Base-by-base conservation (phyloP, 106 monocot genomes). In the Allium sativum region DNA sequence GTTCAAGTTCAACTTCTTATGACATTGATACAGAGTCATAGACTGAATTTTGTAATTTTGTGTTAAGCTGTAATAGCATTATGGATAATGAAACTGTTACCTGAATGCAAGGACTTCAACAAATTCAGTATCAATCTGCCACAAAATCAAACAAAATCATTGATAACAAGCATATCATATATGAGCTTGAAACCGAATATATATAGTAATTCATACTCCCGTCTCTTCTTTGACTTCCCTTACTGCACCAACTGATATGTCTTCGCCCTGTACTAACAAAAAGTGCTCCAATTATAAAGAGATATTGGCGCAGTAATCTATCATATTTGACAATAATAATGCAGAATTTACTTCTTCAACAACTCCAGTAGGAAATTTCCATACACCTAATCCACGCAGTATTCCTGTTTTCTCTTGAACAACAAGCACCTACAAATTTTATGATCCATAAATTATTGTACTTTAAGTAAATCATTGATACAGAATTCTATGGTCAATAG, bases 151-250 rank as follows among this genome's bases (percentile, higher is more conserved):
- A 74, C 21, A 46, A 51, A 42, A 9, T 22, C 6, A 8, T 12
- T 61, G 14, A 56, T 18, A 54, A 44, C 19, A 5, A 58, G 11
- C 40, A 65, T 45, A 45, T 45, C 41, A 70, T 53, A 12, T 12
- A 31, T 14, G 3, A 52, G 50, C 18, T 59, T 57, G 9, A 54
- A 68, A 58, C 12, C 44, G 14, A 31, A 21, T 60, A 52, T 18
- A 42, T 6, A 55, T 19, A 50, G 58, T 48, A 15, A 40, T 21
- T 73, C 83, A 64, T 90, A 95, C 90, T 65, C 94, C 94, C 52
- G 94, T 95, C 68, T 95, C 94, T 74, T 95, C 94, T 77, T 95
- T 95, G 52, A 95, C 90, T 79, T 95, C 94, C 62, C 94, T 81
- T 60, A 81, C 19, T 13, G 77, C 90, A 42, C 84, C 94, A 46